Evolutionary conservation across 1,284 basidiomycete species (phyloP).

Genomic region (Golubevia pallescens): DNA sequence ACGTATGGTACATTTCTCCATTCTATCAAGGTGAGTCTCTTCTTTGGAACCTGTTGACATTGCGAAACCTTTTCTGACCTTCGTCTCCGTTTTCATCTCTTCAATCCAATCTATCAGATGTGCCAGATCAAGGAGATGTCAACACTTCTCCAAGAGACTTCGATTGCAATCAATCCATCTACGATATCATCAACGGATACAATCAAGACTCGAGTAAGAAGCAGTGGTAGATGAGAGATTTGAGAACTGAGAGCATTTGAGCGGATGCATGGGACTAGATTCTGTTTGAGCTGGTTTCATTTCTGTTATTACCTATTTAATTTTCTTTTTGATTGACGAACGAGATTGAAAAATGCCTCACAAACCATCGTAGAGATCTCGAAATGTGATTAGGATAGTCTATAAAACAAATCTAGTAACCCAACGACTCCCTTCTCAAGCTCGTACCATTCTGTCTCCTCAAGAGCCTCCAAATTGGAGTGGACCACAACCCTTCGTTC

Average conservation of each 20-base stretch:
- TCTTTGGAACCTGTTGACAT: not conserved
- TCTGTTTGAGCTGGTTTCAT: too few relatives aligned
- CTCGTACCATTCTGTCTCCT: conserved; percentile 14
- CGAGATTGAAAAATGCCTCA: too few relatives aligned
- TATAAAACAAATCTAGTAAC: too few relatives aligned
- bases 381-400: too few relatives aligned
- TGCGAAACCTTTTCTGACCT: not conserved
- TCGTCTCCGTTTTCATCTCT: not conserved
- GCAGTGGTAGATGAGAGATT: not conserved
- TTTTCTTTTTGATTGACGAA: too few relatives aligned
- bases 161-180: not conserved
- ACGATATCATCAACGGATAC: not conserved
- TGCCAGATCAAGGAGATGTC: not conserved
- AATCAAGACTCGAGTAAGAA: not conserved
- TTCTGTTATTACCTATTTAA: too few relatives aligned
- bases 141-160: not conserved
- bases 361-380: too few relatives aligned
- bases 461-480: conserved; percentile 14
- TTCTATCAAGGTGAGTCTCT: not conserved
- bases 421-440: conserved; percentile 19
- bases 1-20: too few relatives aligned
- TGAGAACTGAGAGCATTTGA: too few relatives aligned
- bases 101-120: not conserved
- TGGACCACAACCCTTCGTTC: conserved; percentile 10
- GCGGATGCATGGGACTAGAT: too few relatives aligned